A percentile compares a stretch with the other conserved stretches of the same genome.
phyloP scores from a whole-genome alignment of 768 basidiomycete species.

The Phylloporus sp. region DNA sequence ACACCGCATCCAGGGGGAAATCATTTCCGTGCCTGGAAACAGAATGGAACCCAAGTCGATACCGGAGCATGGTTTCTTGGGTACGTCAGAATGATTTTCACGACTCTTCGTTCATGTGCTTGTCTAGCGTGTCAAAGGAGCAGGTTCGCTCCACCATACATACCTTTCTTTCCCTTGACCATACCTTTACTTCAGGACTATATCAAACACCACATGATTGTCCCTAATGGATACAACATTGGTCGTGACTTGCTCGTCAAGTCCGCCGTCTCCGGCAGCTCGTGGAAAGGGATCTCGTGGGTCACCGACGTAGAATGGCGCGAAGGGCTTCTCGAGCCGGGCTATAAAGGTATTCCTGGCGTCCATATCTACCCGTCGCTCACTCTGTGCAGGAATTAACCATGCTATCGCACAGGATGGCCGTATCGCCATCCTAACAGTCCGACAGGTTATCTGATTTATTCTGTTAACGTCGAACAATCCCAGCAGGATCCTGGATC shows the following conservation, averaged over 20 bases:
- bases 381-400: conserved; percentile 55
- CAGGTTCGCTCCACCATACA: conserved; percentile 32
- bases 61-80: conserved; percentile 84
- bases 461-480: background rate
- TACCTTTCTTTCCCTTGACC: background rate
- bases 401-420: conserved; percentile 82
- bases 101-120: background rate
- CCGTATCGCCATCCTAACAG: conserved; percentile 71
- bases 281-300: conserved; percentile 69
- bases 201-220: conserved; percentile 64
- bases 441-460: conserved; percentile 25
- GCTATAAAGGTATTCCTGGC: conserved; percentile 50
- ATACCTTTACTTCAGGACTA: conserved; percentile 39
- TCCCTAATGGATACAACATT: conserved; percentile 73
- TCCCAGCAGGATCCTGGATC: background rate
- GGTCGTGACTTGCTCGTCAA: conserved; percentile 77
- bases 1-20: conserved; percentile 56
- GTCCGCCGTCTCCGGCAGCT: conserved; percentile 53
- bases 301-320: conserved; percentile 73
- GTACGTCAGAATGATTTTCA: conserved; percentile 36
- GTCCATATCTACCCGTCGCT: background rate
- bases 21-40: conserved; percentile 86
- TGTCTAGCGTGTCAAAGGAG: conserved; percentile 66
- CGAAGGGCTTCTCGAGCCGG: conserved; percentile 61
- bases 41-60: conserved; percentile 69